Evolutionary conservation across 2,329 filamentous ascomycete genomes (phyloP).

Genomic region (Plenodomus lindquistii): DNA sequence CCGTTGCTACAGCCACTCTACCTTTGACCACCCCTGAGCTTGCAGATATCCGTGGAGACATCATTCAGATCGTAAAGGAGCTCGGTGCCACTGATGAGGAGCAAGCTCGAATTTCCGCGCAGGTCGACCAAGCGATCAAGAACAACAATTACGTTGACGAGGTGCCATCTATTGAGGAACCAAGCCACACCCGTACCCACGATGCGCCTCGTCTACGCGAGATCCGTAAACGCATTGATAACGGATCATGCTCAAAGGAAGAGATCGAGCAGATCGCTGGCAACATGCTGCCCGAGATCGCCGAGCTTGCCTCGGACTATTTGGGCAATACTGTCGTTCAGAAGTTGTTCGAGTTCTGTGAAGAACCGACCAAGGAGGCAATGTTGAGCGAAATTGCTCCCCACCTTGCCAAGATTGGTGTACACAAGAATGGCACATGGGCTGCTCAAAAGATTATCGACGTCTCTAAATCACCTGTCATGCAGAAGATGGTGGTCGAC

Average conservation of each 20-base stretch:
- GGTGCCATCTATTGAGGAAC: constrained; percentile 86
- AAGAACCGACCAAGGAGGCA: constrained; percentile 83
- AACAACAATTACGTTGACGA: constrained; percentile 76
- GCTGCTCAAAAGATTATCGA: constrained; percentile 99
- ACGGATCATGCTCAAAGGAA: constrained; percentile 79
- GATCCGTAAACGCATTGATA: constrained; percentile 96
- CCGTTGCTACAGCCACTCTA: constrained; percentile 49
- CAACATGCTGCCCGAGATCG: constrained; percentile 95
- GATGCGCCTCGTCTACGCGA: constrained; percentile 94
- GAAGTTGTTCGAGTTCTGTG: constrained; percentile 96
- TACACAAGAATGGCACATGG: constrained; percentile 99
- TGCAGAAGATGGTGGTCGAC: constrained; percentile 84
- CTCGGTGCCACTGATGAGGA: constrained; percentile 87
- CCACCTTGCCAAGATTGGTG: constrained; percentile 92
- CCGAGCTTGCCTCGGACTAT: constrained; percentile 92
- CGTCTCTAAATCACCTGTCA: constrained; percentile 80
- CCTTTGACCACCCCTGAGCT: constrained; percentile 73
- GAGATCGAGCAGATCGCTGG: constrained; percentile 93
- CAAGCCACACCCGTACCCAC: constrained; percentile 84
- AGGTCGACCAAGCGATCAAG: constrained; percentile 75
- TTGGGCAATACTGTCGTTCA: constrained; percentile 99
- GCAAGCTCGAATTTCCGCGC: constrained; percentile 68
- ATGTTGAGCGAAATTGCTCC: constrained; percentile 89
- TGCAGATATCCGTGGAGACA: constrained; percentile 77
- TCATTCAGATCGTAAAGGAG: constrained; percentile 82